Evolutionary conservation across 371 early-diverging fungal species (phyloP).

Genomic region (Globomyces sp.): DNA sequence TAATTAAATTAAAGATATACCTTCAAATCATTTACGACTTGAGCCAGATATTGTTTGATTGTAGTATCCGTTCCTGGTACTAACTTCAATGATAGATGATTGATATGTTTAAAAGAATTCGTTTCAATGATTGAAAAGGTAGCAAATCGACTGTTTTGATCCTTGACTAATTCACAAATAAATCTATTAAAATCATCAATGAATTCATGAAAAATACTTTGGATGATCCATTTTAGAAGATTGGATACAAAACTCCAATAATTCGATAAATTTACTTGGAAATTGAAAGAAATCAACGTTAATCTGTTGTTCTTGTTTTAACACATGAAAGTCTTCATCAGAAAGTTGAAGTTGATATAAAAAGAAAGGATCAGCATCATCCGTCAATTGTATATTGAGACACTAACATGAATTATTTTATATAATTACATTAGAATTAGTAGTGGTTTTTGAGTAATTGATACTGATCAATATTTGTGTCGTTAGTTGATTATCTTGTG

Average conservation of each 20-base stretch:
- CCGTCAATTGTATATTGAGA: conserved; percentile 42
- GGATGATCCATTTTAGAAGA: conserved; percentile 28
- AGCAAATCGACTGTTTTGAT: conserved; percentile 13
- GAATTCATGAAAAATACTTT: conserved; percentile 29
- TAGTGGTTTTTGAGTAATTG: too few relatives aligned
- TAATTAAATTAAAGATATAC: conserved; percentile 13
- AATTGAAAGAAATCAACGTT: conserved; percentile 52
- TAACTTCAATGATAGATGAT: conserved; percentile 44
- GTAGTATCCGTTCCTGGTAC: conserved; percentile 45
- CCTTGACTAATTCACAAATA: conserved; percentile 18
- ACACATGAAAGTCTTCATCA: conserved; percentile 46
- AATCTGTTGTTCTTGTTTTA: conserved; percentile 44
- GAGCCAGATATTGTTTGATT: conserved; percentile 49
- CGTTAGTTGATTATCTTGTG: too few relatives aligned
- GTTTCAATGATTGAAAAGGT: conserved; percentile 49
- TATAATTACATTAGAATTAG: too few relatives aligned
- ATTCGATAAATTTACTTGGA: conserved; percentile 46
- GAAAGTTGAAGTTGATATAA: conserved; percentile 38
- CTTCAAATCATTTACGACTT: conserved; percentile 43
- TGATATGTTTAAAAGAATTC: conserved; percentile 52
- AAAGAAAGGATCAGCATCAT: conserved; percentile 48
- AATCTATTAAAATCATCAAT: conserved; percentile 20
- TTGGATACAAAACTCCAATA: conserved; percentile 38
- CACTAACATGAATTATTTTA: neutral
- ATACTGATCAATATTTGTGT: too few relatives aligned